Percentiles rank a stretch among this genome's conserved stretches.
Conservation (phyloP, 768 basidiomycete species). For the Rhodotorula diobovata region DNA sequence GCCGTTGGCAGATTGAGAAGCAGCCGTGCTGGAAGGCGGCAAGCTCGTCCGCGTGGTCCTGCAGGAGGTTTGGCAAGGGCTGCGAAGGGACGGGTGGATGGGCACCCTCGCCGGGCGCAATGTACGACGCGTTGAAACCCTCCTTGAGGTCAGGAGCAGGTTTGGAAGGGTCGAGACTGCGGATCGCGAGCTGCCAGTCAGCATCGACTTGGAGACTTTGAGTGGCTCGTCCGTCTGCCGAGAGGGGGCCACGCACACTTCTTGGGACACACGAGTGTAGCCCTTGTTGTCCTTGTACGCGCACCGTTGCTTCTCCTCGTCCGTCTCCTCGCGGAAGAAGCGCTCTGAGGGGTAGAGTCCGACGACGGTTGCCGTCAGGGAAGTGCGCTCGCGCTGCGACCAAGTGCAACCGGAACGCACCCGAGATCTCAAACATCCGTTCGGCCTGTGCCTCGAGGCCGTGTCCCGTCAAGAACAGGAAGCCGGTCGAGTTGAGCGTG, state of each 20-base stretch:
- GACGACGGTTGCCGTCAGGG: too few species aligned
- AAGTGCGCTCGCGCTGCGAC: too few species aligned
- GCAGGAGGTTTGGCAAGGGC: constrained; percentile 17
- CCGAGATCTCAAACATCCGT: constrained; percentile 28
- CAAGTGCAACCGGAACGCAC: too few species aligned
- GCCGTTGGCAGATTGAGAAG: constrained; percentile 33
- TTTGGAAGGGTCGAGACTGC: constrained; percentile 25
- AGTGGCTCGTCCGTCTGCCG: too few species aligned
- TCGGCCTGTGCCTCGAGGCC: constrained; percentile 27
- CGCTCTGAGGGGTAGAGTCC: too few species aligned
- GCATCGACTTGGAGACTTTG: background rate
- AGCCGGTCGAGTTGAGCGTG: constrained; percentile 11
- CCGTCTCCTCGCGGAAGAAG: constrained; percentile 31
- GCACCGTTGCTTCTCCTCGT: constrained; percentile 16
- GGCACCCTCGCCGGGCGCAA: background rate
- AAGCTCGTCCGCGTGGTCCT: constrained; percentile 3
- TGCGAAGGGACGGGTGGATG: background rate
- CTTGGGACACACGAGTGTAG: constrained; percentile 29
- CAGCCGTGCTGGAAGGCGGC: constrained; percentile 18
- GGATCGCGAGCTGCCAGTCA: too few species aligned
- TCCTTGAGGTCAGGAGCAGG: constrained; percentile 36
- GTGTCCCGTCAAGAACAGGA: constrained; percentile 25
- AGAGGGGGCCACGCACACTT: constrained; percentile 12
- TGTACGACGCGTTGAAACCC: constrained; percentile 31
- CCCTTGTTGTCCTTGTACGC: constrained; percentile 32